Evolutionary conservation across 208 protist species (phyloP), one percentile per base, ranked within the genome.

Genomic region (Baffinella frigidus): DNA sequence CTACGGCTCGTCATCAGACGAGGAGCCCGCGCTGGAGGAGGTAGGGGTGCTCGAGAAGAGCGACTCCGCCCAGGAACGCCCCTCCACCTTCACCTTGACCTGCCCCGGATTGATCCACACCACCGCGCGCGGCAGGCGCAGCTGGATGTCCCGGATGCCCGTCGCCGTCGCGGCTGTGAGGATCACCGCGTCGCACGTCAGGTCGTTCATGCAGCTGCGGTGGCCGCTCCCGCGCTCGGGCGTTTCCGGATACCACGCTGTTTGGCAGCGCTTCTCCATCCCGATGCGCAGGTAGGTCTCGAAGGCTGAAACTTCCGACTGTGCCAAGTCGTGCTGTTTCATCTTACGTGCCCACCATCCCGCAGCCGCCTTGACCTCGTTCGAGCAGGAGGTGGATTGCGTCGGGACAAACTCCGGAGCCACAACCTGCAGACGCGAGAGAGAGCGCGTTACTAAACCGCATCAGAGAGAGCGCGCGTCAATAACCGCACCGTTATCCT

Each of bases 61-160:
- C 39, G 77, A 44, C 36, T 87, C 77, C 33, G 77, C 41, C 36
- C 44, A 90, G 2, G 33, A 35, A 89, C 43, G 24, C 11, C 41
- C 56, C 33, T 90, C 83, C 83, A 90, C 11, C 64, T 90, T 64
- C 27, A 90, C 3, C 56, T 90, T 90, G 56, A 90, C 83, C 27
- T 44, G 50, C 14, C 30, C 27, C 20, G 83, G 83, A 39, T 90
- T 90, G 27, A 90, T n/a, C 83, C 83, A 90, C 45, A 90, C 36
- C 0, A 90, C 83, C 10, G 36, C 83, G 7, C 43, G 83, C 36
- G 83, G 83, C 27, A 90, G 64, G 20, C 83, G 83, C 4, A 14
- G 27, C 17, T 51, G 27, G 48, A 90, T 90, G 38, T 90, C 61
- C 20, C 20, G 17, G 61, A 90, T 90, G 35, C 83, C 33, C n/a